Base-by-base conservation (phyloP, 768 basidiomycete species). In the Clavaria fumosa region DNA sequence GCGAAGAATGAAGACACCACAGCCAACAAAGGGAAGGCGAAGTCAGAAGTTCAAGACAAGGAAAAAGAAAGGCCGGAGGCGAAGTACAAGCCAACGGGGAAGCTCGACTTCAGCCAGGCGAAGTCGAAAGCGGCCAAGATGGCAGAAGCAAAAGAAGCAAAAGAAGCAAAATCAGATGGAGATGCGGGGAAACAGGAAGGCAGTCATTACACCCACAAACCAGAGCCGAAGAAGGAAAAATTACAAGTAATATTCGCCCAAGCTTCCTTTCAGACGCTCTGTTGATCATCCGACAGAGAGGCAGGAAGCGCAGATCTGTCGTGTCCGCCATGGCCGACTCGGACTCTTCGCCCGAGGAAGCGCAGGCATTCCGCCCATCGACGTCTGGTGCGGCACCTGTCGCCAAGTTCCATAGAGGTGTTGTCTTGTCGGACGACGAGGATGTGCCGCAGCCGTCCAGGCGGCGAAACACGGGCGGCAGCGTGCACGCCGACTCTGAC, bases 81-180 rank as follows among this genome's bases (percentile, higher is more conserved):
- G 12, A 49, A 43, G 28, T 24, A 36, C 14, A 63, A 62, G 37
- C 24, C 44, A 1, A 50, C 63, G 2, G 75, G 73, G 4, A 73
- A 69, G 47, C 60, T 78, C 4, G 70, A 77, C 45, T 79, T 73
- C 63, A 69, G 71, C 52, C 75, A 68, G 44, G 67, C 68, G 19
- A 70, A 70, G 49, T 45, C 57, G 7, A 72, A 71, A 47, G 58
- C 56, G 7, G 52, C 50, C 38, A 49, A 54, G 22, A 47, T 44
- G 36, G 42, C 37, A 37, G 47, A 45, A 35, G 42, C 31, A 35
- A 53, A 54, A 41, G 47, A 45, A 24, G 27, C 32, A 15, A 45
- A 45, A 28, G 41, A 52, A 41, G 35, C 34, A n/a, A 35, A 48
- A 24, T 20, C 24, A 32, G 45, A 43, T 21, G 43, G 44, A 38